phyloP scores from a whole-genome alignment of 2,329 filamentous ascomycete species.

The Juglanconis oblonga region DNA sequence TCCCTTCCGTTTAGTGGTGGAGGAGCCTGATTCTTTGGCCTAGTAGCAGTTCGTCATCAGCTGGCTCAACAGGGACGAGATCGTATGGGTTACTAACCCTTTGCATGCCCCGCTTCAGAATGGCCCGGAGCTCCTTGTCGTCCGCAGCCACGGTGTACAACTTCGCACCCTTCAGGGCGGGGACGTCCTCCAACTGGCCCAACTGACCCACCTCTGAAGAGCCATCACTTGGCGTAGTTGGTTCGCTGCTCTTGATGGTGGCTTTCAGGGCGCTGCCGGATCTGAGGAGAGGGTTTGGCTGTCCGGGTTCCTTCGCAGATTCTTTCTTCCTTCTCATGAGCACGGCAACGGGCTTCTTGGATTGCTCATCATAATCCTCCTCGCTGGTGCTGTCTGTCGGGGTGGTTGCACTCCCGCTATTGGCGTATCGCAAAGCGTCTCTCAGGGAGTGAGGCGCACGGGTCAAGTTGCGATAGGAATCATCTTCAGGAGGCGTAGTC shows the following conservation, averaged over 20 bases:
- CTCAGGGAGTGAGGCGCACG: conserved; percentile 20
- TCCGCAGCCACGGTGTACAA: conserved; percentile 28
- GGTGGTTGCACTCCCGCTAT: conserved; percentile 15
- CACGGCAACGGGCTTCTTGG: conserved; percentile 21
- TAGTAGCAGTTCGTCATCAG: conserved; percentile 19
- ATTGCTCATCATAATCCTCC: conserved; percentile 42
- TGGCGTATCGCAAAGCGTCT: conserved; percentile 20
- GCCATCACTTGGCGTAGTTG: conserved; percentile 12
- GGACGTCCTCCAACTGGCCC: conserved; percentile 17
- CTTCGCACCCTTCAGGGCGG: conserved; percentile 15
- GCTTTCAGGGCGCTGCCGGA: conserved; percentile 20
- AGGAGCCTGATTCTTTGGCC: conserved; percentile 9
- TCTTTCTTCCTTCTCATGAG: conserved; percentile 22
- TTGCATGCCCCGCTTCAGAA: conserved; percentile 30
- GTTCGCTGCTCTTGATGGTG: conserved; percentile 7
- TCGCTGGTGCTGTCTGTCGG: conserved; percentile 41
- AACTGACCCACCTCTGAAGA: conserved; percentile 11
- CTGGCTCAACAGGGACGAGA: conserved; percentile 7
- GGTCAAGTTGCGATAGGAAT: neutral
- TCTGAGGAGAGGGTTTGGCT: conserved; percentile 9
- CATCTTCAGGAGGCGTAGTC: neutral
- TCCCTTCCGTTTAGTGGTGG: conserved; percentile 22
- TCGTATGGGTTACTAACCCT: conserved; percentile 17
- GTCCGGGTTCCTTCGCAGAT: conserved; percentile 17
- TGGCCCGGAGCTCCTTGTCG: conserved; percentile 39